These are phyloP conservation scores for Gamsiella multidivaricata DNA, from an alignment of 192 early-diverging fungal genomes.

Conservation along the genomic window DNA sequence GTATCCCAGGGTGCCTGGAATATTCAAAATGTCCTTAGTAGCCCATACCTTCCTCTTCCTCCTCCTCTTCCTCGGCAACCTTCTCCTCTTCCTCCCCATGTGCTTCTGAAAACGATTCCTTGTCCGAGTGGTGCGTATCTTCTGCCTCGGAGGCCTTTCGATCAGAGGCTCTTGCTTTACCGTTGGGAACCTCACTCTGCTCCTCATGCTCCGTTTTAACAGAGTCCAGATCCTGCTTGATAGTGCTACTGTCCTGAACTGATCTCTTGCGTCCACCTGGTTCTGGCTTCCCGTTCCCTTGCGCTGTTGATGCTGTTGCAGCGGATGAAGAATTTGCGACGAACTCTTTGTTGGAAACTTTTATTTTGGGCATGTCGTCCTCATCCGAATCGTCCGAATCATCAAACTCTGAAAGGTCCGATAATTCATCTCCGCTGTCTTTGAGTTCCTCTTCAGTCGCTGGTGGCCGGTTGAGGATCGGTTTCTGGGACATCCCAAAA, in stretches of 20 bases:
- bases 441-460: constrained; percentile 43
- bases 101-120: constrained; percentile 32
- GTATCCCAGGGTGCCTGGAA: too few relatives aligned
- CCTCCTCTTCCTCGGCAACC: constrained; percentile 28
- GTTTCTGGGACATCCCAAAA: constrained; percentile 24
- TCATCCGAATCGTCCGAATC: constrained; percentile 52
- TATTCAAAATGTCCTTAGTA: too few relatives aligned
- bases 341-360: constrained; percentile 9
- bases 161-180: constrained; percentile 23
- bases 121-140: constrained; percentile 20
- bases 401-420: constrained; percentile 50
- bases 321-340: neutral
- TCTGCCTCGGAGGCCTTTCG: constrained; percentile 12
- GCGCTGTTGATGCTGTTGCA: neutral
- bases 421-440: constrained; percentile 51
- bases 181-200: constrained; percentile 18
- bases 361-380: constrained; percentile 17
- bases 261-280: constrained; percentile 37
- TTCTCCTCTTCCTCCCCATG: constrained; percentile 46
- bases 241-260: constrained; percentile 2
- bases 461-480: constrained; percentile 33
- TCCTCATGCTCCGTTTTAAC: constrained; percentile 30
- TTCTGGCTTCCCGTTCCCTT: neutral
- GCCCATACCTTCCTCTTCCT: constrained; percentile 27
- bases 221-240: constrained; percentile 9